Base-by-base conservation (phyloP, 345 rosid species). In the Pistacia atlantica region DNA sequence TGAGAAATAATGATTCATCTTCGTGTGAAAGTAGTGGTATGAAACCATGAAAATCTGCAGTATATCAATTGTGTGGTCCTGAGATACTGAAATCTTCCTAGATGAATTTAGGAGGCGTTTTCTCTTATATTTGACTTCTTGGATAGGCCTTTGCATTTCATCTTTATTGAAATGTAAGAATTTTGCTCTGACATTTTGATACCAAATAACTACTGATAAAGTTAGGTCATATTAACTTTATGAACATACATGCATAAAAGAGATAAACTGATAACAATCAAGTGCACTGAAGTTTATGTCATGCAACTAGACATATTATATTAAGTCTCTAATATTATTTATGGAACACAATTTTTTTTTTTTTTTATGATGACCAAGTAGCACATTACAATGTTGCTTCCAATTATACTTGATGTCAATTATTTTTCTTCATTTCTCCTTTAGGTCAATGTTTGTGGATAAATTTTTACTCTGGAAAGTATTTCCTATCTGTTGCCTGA, bases 381-480 rank as follows among this genome's bases (percentile, higher is more conserved):
- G 12, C 42, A 45, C 22, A 56, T 57, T 56, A 45, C 22, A 20
- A 2, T 33, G 18, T 60, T 73, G 78, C 74, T 81, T 69, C 79
- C 60, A 22, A 54, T 57, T n/a, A 59, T 37, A 35, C 4, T 38
- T 20, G 31, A 58, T 77, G 61, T 45, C 48, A 12, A 75, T 63
- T n/a, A 20, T 73, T 56, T 48, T 73, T 78, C 67, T 55, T 31
- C 33, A 74, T 82, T 78, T 61, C 54, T 69, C 69, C 82, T 71
- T 51, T 89, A 96, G 99, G 89, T 84, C 91, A 72, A 74, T 96
- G 86, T 90, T 93, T 83, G 79, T 89, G 77, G 95, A 96, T 80
- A 96, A 91, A 72, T 93, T 96, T 85, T 83, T 93, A 80, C 90
- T 93, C 4, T 96, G 99, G 99, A 93, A 96, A 87, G 91, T 96